A percentile compares a stretch with the other conserved stretches of the same genome.
phyloP scores from a whole-genome alignment of 164 flowering plant species.

The Tetrastigma voinierianum region DNA sequence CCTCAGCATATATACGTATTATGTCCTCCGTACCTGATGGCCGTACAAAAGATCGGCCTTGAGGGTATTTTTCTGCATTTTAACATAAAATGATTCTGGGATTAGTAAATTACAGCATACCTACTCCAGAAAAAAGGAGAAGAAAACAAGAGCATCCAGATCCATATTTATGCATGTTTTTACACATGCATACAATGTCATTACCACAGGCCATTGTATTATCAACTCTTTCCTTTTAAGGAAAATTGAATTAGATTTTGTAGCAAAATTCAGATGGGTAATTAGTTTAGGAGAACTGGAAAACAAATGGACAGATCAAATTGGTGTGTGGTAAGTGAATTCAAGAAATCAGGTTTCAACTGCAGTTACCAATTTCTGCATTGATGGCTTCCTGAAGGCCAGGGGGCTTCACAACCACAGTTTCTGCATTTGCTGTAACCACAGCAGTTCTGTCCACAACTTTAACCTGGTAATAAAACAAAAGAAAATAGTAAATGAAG shows the following conservation, averaged over 20 bases:
- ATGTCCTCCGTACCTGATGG: slow-evolving; percentile 98
- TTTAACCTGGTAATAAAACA: slow-evolving; percentile 52
- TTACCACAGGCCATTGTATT: no score
- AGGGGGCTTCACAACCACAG: slow-evolving; percentile 64
- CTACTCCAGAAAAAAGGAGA: background rate
- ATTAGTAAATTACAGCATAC: background rate
- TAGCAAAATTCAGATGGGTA: no score
- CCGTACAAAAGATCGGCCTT: slow-evolving; percentile 76
- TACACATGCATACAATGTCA: no score
- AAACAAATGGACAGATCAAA: no score
- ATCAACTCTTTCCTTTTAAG: no score
- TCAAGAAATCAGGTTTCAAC: background rate
- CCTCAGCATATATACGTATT: slow-evolving; percentile 90
- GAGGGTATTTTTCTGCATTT: slow-evolving; percentile 63
- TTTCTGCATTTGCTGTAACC: slow-evolving; percentile 82
- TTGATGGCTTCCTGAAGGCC: slow-evolving; percentile 88
- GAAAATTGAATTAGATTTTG: no score
- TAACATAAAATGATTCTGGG: background rate
- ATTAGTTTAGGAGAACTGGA: no score
- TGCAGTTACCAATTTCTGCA: slow-evolving; percentile 60
- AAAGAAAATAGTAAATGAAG: background rate
- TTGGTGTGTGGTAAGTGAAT: background rate
- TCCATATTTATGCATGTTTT: no score
- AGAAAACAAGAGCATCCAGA: background rate
- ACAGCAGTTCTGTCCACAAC: slow-evolving; percentile 76